These are phyloP conservation scores for Trichoderma erinaceum DNA, from an alignment of 495 filamentous ascomycete species.

Conservation along the genomic window DNA sequence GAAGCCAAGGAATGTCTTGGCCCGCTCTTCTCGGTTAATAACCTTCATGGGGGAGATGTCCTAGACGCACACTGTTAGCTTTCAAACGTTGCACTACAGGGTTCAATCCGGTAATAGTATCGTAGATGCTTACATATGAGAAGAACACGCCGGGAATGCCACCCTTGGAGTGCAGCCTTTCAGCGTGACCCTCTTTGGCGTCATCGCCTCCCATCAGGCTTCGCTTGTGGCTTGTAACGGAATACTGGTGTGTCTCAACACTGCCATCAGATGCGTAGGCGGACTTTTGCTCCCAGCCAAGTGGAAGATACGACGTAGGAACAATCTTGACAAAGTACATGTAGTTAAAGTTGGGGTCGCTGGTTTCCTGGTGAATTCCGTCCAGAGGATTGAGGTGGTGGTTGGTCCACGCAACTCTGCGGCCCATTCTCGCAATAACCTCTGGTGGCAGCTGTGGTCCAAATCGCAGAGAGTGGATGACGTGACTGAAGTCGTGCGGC, in stretches of 20 bases:
- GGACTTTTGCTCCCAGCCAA: conserved; percentile 59
- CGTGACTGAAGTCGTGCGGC: conserved; percentile 80
- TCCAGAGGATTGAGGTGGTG: conserved; percentile 94
- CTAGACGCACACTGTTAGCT: conserved; percentile 32
- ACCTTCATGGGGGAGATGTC: conserved; percentile 99
- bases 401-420: conserved; percentile 68
- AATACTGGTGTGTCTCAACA: conserved; percentile 96
- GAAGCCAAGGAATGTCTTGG: conserved; percentile 84
- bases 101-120: background rate
- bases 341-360: conserved; percentile 82
- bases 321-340: conserved; percentile 99
- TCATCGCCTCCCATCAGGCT: conserved; percentile 77
- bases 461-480: conserved; percentile 87
- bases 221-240: conserved; percentile 89
- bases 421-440: conserved; percentile 55
- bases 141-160: conserved; percentile 98
- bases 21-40: conserved; percentile 85
- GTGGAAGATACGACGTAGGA: conserved; percentile 83
- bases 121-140: conserved; percentile 64
- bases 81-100: background rate
- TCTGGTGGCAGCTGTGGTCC: conserved; percentile 82
- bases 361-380: conserved; percentile 64
- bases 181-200: conserved; percentile 76
- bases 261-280: conserved; percentile 54
- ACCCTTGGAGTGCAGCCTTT: conserved; percentile 77